Base-by-base conservation (phyloP, 2,329 filamentous ascomycete genomes). In the Colletotrichum endophyticum region DNA sequence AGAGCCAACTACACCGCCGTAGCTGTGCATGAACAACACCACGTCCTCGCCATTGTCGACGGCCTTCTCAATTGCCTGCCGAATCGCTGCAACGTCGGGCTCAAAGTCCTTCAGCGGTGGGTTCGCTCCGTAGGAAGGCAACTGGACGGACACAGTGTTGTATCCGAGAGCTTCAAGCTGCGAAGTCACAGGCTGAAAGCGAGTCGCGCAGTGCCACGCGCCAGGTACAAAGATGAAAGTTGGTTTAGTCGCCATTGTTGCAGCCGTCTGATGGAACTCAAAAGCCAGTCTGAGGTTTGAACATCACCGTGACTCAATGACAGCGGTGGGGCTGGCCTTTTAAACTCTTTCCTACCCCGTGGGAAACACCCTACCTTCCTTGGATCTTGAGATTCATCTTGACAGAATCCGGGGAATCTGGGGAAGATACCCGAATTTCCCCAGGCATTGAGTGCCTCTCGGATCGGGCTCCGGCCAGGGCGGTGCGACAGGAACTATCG, bases 221-320 rank as follows among this genome's bases (percentile, higher is more conserved):
- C 88, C 88, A 3, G 84, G 88, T 1, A 91, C 82, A 25, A 90
- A 84, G 72, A 91, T 75, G 1, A 90, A 68, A 1, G 80, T 82
- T 8, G 81, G 81, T n/a, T 64, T 66, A 53, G 32, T 15, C 19
- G 67, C 15, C 67, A 74, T 71, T 19, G 6, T 16, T 39, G 19
- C 9, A 62, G 27, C 27, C 16, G 53, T 22, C 53, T 30, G 53
- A n/a, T 30, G 22, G 25, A 28, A 39, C 30, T 61, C 57, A n/a
- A 61, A 67, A 34, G 49, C 49, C 28, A n/a, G 22, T 57, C 15
- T 61, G 25, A 25, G 30, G 7, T 44, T 16, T 70, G 30, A 19
- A 8, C 49, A 13, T 53, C 25, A 27, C 36, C 27, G 15, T 28
- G 49, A 36, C 30, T 68, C 30, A 7, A 25, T 15, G 13, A 15